Base-by-base conservation (phyloP, 305 asterid species). In the Andrographis paniculata region DNA sequence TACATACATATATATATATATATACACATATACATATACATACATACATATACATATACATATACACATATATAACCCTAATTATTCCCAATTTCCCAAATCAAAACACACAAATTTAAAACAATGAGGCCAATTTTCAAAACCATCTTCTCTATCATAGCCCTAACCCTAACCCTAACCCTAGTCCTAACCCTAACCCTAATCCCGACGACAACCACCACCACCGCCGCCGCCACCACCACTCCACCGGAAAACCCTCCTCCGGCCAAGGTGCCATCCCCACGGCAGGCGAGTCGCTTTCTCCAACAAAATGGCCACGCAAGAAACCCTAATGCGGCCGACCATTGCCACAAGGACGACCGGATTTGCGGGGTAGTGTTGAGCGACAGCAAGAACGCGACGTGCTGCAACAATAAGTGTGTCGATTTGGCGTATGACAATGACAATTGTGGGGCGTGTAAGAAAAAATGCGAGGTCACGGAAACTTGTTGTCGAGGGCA, bases 331-430 rank as follows among this genome's bases (percentile, higher is more conserved):
- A 68, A 71, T 13, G 79, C 82, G 0, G 82, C 91, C 1, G 80
- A 79, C 28, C 85, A 83, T 3, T 83, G 94, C 57, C 12, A 54
- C 22, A 77, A 69, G 45, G 79, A 80, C 19, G 27, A 69, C 4
- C 77, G 71, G 14, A 42, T 62, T 0, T 83, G 94, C 42, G 23
- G 28, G 45, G 10, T 52, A 21, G 53, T 40, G 1, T 8, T 56
- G 9, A 69, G 55, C 5, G 49, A 49, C 2, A 64, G 79, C 1
- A 38, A 28, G 6, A 75, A 78, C 38, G 48, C 93, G 7, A 84
- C 85, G 0, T 84, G 95, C 12, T 84, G 95, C 53, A 78, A 80
- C 48, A 84, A 80, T 36, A 71, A 78, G 56, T 84, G 95, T 45
- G 23, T 75, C n/a, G 82, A 80, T 31, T 49, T 84, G 58, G 9